These are phyloP conservation scores for Tetrahymena borealis DNA, from an alignment of 73 alveolate species.

Conservation along the genomic window DNA sequence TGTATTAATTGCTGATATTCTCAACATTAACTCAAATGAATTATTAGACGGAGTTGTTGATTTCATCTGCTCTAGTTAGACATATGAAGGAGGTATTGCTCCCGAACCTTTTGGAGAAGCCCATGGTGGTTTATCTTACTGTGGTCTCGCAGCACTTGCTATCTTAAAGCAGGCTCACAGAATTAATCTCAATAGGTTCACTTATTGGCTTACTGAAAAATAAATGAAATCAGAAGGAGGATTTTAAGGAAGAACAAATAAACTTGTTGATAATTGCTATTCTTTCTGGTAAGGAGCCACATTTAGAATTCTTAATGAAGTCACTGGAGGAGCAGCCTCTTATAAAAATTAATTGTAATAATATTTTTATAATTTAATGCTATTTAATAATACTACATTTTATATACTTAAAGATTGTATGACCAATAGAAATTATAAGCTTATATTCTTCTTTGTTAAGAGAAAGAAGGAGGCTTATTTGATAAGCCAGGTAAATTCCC, in stretches of 20 bases:
- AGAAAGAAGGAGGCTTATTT: slow-evolving; percentile 74
- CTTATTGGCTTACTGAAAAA: slow-evolving; percentile 77
- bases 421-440: slow-evolving; percentile 82
- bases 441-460: slow-evolving; percentile 66
- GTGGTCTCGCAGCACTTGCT: slow-evolving; percentile 91
- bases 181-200: slow-evolving; percentile 63
- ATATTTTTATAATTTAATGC: background rate
- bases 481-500: slow-evolving; percentile 93
- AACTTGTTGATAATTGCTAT: slow-evolving; percentile 95
- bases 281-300: slow-evolving; percentile 94
- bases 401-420: slow-evolving; percentile 42
- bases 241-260: slow-evolving; percentile 95
- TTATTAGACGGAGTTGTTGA: slow-evolving; percentile 79
- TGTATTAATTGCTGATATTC: slow-evolving; percentile 67
- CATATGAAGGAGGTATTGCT: slow-evolving; percentile 97
- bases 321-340: background rate
- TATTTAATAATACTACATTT: background rate
- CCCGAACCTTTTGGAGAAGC: slow-evolving; percentile 95
- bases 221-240: slow-evolving; percentile 93
- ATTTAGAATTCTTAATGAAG: slow-evolving; percentile 64
- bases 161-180: slow-evolving; percentile 67
- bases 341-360: background rate
- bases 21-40: slow-evolving; percentile 63
- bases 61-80: slow-evolving; percentile 81
- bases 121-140: slow-evolving; percentile 98